Conservation (phyloP, 148 eudicot genomes). For the Fagopyrum homotropicum region DNA sequence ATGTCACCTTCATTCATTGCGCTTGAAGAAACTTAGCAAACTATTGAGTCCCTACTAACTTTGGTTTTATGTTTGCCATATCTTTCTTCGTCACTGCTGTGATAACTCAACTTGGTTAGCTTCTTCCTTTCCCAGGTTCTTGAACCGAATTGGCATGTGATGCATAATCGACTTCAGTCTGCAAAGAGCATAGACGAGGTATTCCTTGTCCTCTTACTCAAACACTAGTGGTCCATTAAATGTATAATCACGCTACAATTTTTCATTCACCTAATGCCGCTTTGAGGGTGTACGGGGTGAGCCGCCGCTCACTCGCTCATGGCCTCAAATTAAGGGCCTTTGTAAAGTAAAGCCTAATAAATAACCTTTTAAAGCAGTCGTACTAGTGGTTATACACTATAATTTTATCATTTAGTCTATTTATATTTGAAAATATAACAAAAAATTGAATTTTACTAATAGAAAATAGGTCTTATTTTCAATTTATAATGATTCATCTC, state of each 20-base stretch:
- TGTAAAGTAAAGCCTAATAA: no score
- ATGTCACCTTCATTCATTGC: background rate
- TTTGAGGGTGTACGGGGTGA: background rate
- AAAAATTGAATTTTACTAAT: no score
- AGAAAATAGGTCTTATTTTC: no score
- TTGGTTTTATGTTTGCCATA: background rate
- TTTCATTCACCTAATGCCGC: background rate
- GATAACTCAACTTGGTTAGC: background rate
- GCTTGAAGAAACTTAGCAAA: background rate
- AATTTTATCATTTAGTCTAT: no score
- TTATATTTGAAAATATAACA: no score
- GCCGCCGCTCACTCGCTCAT: no score
- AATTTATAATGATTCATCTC: no score
- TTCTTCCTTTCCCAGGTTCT: conserved; percentile 55
- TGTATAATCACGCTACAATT: background rate
- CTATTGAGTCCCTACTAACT: background rate
- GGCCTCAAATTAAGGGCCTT: no score
- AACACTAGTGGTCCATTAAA: background rate
- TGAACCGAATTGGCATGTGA: conserved; percentile 97
- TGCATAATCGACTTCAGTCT: conserved; percentile 76
- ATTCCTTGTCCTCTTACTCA: conserved; percentile 1
- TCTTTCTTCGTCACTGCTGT: background rate
- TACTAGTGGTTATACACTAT: no score
- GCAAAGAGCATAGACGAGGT: conserved; percentile 99
- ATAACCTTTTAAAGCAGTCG: no score